A percentile compares a stretch with the other conserved stretches of the same genome.
Conservation (phyloP, 2,329 filamentous ascomycete genomes). For the Ophiocordyceps camponoti-floridani region DNA sequence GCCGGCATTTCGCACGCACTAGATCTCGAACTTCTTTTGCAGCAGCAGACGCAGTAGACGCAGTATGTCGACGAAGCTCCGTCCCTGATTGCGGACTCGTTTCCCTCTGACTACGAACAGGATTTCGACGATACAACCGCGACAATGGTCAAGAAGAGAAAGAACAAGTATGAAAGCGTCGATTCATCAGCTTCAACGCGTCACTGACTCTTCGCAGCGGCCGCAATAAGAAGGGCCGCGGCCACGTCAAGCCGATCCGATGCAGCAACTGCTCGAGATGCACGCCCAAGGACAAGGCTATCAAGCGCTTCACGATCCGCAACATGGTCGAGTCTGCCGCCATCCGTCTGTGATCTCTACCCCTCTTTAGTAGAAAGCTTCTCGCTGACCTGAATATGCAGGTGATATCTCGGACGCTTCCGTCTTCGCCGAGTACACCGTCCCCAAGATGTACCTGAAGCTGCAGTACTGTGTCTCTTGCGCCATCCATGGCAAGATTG, state of each 20-base stretch:
- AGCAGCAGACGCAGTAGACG: conserved; percentile 7
- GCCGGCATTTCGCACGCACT: conserved; percentile 1
- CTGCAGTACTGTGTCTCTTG: conserved; percentile 99
- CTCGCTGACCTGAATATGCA: conserved; percentile 19
- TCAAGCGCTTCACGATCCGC: conserved; percentile 99
- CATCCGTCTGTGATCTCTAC: conserved; percentile 60
- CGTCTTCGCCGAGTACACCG: conserved; percentile 97
- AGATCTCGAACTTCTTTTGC: conserved; percentile 3
- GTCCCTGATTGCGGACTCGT: neutral
- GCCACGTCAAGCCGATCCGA: conserved; percentile 98
- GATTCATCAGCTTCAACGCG: neutral
- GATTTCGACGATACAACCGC: conserved; percentile 32
- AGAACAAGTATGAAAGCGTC: conserved; percentile 38
- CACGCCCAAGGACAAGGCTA: conserved; percentile 99
- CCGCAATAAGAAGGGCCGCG: conserved; percentile 99
- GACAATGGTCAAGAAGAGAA: conserved; percentile 58
- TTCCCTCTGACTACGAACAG: conserved; percentile 9
- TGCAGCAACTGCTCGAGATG: conserved; percentile 60
- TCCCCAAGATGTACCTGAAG: conserved; percentile 99
- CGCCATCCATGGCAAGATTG: conserved; percentile 99
- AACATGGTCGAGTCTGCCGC: conserved; percentile 99
- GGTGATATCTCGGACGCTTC: conserved; percentile 99
- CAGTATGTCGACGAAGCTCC: conserved; percentile 9
- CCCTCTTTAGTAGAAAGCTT: neutral
- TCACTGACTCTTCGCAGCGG: conserved; percentile 38